Evolutionary conservation across 1,284 basidiomycete species (phyloP).

Genomic region (Trichosporon faecale): DNA sequence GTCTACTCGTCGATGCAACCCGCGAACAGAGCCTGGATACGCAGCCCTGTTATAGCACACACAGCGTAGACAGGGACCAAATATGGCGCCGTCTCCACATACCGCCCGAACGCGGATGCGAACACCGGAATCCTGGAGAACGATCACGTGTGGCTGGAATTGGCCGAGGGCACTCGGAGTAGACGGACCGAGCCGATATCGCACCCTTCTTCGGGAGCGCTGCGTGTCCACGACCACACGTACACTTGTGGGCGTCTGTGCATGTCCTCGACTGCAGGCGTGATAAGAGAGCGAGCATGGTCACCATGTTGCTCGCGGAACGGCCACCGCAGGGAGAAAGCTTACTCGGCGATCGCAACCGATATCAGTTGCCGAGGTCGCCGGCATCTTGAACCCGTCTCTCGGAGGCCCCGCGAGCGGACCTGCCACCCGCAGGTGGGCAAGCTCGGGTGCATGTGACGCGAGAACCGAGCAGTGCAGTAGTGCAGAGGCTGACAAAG

Average conservation of each 20-base stretch:
- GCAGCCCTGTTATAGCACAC: no score
- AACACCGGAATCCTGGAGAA: neutral
- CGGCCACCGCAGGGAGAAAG: no score
- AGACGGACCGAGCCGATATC: neutral
- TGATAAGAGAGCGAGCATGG: no score
- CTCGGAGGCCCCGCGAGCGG: neutral
- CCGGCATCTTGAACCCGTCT: neutral
- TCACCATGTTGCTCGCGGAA: no score
- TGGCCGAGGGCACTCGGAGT: constrained; percentile 1
- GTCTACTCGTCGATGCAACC: no score
- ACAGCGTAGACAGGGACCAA: no score
- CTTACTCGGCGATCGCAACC: neutral
- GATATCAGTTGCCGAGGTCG: neutral
- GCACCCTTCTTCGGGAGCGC: neutral
- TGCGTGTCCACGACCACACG: no score
- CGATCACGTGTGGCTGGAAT: neutral
- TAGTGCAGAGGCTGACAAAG: neutral
- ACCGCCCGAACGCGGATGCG: neutral
- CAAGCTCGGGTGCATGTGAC: constrained; percentile 1
- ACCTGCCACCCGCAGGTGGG: neutral
- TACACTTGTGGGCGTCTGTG: no score
- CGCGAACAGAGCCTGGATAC: no score
- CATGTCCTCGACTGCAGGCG: no score
- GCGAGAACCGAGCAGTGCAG: neutral
- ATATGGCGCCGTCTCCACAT: neutral